Conservation (phyloP, 1,284 basidiomycete genomes). For the Apiotrichum mycotoxinovorans region DNA sequence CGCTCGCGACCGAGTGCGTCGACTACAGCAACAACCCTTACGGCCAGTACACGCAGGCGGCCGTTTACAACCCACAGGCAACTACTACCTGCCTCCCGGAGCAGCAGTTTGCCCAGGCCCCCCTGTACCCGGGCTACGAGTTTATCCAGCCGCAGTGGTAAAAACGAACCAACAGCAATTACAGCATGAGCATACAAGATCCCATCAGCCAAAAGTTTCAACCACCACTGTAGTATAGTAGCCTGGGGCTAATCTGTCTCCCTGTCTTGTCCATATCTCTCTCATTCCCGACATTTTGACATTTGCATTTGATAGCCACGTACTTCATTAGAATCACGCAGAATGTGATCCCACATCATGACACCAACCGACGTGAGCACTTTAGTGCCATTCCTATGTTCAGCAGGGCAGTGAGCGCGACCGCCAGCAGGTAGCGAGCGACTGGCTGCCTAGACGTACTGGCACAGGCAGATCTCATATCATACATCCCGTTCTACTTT, state of each 20-base stretch:
- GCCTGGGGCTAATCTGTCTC: not conserved
- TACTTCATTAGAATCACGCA: not conserved
- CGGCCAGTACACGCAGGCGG: conserved; percentile 8
- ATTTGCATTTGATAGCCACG: not conserved
- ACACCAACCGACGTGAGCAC: not conserved
- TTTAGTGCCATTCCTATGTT: too few species aligned
- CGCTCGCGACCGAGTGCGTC: conserved; percentile 6
- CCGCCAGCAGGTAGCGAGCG: not conserved
- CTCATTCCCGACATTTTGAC: not conserved
- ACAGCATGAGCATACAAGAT: not conserved
- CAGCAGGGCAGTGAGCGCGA: not conserved
- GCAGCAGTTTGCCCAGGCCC: not conserved
- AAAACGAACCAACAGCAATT: not conserved
- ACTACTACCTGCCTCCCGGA: not conserved
- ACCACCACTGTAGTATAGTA: not conserved
- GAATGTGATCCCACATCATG: not conserved
- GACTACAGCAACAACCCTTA: not conserved
- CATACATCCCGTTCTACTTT: too few species aligned
- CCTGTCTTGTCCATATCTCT: not conserved
- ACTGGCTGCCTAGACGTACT: too few species aligned
- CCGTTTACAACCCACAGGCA: conserved; percentile 3
- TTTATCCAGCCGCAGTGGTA: conserved; percentile 17
- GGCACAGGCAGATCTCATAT: too few species aligned
- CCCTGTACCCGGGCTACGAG: conserved; percentile 14
- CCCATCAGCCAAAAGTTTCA: too few species aligned